Evolutionary conservation across 768 basidiomycete genomes (phyloP), one percentile per base, ranked within the genome.

Genomic region (Xanthoconium stramineum): DNA sequence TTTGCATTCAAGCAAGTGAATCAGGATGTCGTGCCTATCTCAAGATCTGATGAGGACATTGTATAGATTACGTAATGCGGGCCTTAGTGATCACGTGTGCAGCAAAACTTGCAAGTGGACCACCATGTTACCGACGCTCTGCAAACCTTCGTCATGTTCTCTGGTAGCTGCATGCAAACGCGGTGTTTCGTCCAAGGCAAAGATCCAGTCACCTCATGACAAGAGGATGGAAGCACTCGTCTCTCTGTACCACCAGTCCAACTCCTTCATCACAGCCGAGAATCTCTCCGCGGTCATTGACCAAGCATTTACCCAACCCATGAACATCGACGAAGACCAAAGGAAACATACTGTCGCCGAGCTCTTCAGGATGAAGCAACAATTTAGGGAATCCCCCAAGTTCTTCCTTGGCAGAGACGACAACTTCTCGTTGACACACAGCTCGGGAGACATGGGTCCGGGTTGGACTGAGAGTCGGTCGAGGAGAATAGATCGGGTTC

Each of bases 181-280:
- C 40, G 30, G 46, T 19, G 39, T 55, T 14, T 72, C 69, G 11
- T 64, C 62, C 51, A 70, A 53, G 35, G 50, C 55, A 36, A 61
- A 47, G n/a, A 3, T 42, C 14, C 63, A 60, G 48, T 60, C 64
- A 6, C 51, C 60, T 17, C 57, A 61, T 48, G 63, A 72, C 49
- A 52, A 52, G 40, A 79, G 75, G 73, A 76, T 90, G 75, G 86
- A 87, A 56, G 85, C 88, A 4, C 83, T 91, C 59, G 80, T 91
- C 59, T 78, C 83, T 11, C 80, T 92, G 51, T 92, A 91, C 75
- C 89, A 93, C 75, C 83, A 89, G 73, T 74, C 85, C 47, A 82
- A 82, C 54, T 73, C 76, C 3, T 90, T 88, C 74, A 80, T 93
- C 59, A 89, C 89, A 12, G 75, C 75, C 20, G 85, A 88, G 60